These are phyloP conservation scores for Tricholoma hemisulphureum DNA, from an alignment of 768 basidiomycete genomes.

Conservation along the genomic window DNA sequence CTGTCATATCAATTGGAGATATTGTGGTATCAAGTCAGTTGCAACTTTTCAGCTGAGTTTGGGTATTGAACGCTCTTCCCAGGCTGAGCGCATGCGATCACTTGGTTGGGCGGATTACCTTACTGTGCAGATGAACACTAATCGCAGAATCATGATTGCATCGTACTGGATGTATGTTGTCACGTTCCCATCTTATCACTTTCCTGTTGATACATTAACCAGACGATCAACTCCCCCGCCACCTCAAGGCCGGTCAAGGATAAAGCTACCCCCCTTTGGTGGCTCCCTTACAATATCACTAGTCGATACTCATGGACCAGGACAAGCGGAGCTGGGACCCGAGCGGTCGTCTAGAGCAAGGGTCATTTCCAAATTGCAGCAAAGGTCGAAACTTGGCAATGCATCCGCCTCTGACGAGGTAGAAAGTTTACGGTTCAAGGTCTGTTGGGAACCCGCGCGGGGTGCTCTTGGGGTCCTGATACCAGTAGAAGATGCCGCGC, in stretches of 20 bases:
- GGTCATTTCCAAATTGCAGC: constrained; percentile 61
- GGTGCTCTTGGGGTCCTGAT: constrained; percentile 63
- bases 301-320: constrained; percentile 45
- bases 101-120: constrained; percentile 85
- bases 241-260: constrained; percentile 31
- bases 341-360: constrained; percentile 53
- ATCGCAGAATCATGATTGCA: constrained; percentile 64
- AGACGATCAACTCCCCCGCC: constrained; percentile 26
- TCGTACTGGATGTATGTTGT: constrained; percentile 84
- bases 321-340: constrained; percentile 42
- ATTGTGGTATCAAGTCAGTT: constrained; percentile 67
- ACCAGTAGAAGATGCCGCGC: constrained; percentile 43
- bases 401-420: constrained; percentile 69
- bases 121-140: constrained; percentile 63
- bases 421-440: constrained; percentile 64
- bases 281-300: constrained; percentile 76
- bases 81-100: constrained; percentile 76
- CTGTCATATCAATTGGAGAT: constrained; percentile 91
- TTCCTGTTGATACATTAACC: background rate
- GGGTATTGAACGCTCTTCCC: constrained; percentile 12
- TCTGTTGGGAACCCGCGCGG: constrained; percentile 74
- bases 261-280: constrained; percentile 58
- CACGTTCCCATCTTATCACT: background rate
- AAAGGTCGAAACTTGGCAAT: constrained; percentile 56
- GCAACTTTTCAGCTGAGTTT: background rate